Evolutionary conservation across 306 rosid species (phyloP), one percentile per base, ranked within the genome.

Genomic region (Acacia confusa): DNA sequence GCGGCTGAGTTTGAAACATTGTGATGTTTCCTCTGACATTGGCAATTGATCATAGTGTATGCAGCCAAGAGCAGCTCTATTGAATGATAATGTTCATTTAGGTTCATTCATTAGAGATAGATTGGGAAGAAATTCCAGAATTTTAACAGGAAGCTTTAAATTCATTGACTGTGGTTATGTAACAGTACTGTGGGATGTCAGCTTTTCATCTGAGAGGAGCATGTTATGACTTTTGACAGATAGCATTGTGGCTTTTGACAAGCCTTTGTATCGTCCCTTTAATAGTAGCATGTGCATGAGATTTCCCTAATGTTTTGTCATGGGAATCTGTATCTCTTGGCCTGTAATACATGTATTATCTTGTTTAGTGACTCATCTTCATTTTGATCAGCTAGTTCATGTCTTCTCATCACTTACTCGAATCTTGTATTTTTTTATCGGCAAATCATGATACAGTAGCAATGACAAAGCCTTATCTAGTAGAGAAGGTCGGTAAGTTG

Each of bases 1-100:
- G 90, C 87, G 94, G 90, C 87, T 93, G 88, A 93, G 50, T 82
- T 61, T 74, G 74, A 78, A 41, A 25, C 12, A 17, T 3, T 22
- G 75, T 7, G 20, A 70, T 20, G 38, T 36, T 68, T 36, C 40
- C 78, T 52, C 78, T 36, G 32, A 71, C 55, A 34, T 47, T 75
- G 81, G 48, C 50, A 52, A 80, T 77, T 79, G 41, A n/a, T n/a
- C n/a, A n/a, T 75, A 38, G 53, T 84, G 84, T 76, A 72, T 75
- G 78, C 70, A 82, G 70, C 77, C 70, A 27, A 61, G 52, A 55
- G 76, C 63, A 32, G 57, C 81, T 52, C 85, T 70, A 57, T 60
- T 44, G 87, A 85, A 84, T 79, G 73, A 82, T 81, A 86, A 84
- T 79, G 73, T 85, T 83, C 75, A 72, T 80, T 45, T 79, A 72